A percentile compares a stretch with the other conserved stretches of the same genome.
Conservation (phyloP, 202 grass and related monocot genomes). For the Zoysia matrella region DNA sequence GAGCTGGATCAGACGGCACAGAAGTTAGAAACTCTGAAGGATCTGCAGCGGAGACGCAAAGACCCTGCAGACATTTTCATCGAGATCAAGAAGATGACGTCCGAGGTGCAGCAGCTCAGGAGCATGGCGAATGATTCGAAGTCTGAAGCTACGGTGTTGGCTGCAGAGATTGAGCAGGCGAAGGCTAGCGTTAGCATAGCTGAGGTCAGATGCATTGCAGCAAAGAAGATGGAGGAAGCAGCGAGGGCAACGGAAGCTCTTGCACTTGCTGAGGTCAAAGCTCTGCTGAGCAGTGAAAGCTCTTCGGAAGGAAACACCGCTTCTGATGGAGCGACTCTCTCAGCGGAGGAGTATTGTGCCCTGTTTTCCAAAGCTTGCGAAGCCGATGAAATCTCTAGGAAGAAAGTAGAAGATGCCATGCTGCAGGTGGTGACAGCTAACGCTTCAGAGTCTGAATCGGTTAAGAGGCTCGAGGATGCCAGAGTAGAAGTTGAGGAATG, state of each 20-base stretch:
- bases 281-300: slow-evolving; percentile 54
- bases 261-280: slow-evolving; percentile 78
- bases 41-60: slow-evolving; percentile 52
- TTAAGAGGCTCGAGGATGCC: slow-evolving; percentile 69
- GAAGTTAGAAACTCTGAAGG: slow-evolving; percentile 58
- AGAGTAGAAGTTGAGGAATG: slow-evolving; percentile 58
- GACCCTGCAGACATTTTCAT: slow-evolving; percentile 44
- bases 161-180: slow-evolving; percentile 71
- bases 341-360: slow-evolving; percentile 62
- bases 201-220: slow-evolving; percentile 62
- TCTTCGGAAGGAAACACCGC: slow-evolving; percentile 32
- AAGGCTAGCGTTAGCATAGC: slow-evolving; percentile 71
- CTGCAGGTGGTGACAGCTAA: slow-evolving; percentile 57
- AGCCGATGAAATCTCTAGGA: slow-evolving; percentile 61
- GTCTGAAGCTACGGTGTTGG: slow-evolving; percentile 55
- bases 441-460: slow-evolving; percentile 48
- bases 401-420: slow-evolving; percentile 62
- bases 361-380: slow-evolving; percentile 60
- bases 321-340: slow-evolving; percentile 61
- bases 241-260: slow-evolving; percentile 67
- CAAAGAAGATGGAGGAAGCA: slow-evolving; percentile 81
- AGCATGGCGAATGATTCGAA: slow-evolving; percentile 60
- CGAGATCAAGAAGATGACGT: slow-evolving; percentile 73
- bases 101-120: slow-evolving; percentile 63
- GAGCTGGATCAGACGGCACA: slow-evolving; percentile 52